phyloP scores from a whole-genome alignment of 2,329 filamentous ascomycete species.

The Cyphellophora europaea region DNA sequence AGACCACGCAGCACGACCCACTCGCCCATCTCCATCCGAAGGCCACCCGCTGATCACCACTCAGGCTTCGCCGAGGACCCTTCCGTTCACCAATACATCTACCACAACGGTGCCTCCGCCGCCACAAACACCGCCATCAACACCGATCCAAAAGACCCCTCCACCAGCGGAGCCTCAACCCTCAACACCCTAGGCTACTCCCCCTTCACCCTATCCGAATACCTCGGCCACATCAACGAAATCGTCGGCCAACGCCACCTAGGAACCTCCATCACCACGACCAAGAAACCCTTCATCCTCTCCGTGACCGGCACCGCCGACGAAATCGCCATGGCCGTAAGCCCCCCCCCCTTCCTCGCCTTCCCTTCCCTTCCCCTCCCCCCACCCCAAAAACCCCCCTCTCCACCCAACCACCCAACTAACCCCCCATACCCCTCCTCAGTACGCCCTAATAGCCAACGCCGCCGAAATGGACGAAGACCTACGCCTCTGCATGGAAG shows the following conservation, averaged over 20 bases:
- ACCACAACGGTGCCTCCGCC: constrained; percentile 14
- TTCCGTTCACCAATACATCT: constrained; percentile 43
- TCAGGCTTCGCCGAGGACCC: constrained; percentile 56
- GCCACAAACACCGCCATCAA: constrained; percentile 9
- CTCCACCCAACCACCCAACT: too few relatives aligned
- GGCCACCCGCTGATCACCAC: too few relatives aligned
- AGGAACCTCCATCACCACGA: constrained; percentile 34
- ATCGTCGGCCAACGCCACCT: constrained; percentile 30
- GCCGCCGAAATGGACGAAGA: constrained; percentile 27
- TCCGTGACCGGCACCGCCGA: constrained; percentile 58
- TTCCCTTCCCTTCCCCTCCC: too few relatives aligned
- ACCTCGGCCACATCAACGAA: constrained; percentile 46
- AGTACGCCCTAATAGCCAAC: constrained; percentile 41
- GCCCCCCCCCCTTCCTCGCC: too few relatives aligned
- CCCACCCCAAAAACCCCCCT: too few relatives aligned
- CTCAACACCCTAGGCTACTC: constrained; percentile 70
- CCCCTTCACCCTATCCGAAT: constrained; percentile 50
- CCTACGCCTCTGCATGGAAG: constrained; percentile 57
- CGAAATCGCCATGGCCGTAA: constrained; percentile 50
- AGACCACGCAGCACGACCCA: too few relatives aligned
- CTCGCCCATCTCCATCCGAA: too few relatives aligned
- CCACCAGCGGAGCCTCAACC: constrained; percentile 8
- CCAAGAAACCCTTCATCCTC: constrained; percentile 43
- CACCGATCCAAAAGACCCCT: constrained; percentile 19
- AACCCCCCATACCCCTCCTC: too few relatives aligned